These are phyloP conservation scores for Salix exigua DNA, from an alignment of 345 rosid genomes.

Conservation along the genomic window DNA sequence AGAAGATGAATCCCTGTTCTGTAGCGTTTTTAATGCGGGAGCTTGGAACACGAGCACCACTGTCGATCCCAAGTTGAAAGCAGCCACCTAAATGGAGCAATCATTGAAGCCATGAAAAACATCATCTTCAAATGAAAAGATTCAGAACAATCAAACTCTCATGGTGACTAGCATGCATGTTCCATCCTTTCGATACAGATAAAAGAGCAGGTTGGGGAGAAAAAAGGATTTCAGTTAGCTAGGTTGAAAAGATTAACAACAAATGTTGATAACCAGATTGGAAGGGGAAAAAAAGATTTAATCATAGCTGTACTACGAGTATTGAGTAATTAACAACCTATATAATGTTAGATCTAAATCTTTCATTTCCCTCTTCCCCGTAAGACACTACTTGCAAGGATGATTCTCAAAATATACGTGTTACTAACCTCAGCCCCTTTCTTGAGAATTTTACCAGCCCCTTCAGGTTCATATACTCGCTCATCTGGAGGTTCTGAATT, in stretches of 20 bases:
- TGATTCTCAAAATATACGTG: not conserved
- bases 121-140: not conserved
- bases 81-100: slow-evolving; percentile 54
- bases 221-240: not conserved
- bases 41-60: slow-evolving; percentile 94
- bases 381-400: not conserved
- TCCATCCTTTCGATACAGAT: not conserved
- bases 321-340: not conserved
- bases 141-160: not conserved
- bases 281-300: not conserved
- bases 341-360: not conserved
- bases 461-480: slow-evolving; percentile 63
- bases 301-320: not conserved
- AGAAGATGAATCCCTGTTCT: slow-evolving; percentile 35
- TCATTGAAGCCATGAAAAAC: not conserved
- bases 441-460: slow-evolving; percentile 62
- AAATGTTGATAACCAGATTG: not conserved
- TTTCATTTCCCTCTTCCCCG: not conserved
- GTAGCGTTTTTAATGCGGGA: slow-evolving; percentile 40
- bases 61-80: slow-evolving; percentile 89
- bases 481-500: slow-evolving; percentile 66
- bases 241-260: not conserved
- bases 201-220: not conserved
- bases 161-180: not conserved
- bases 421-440: slow-evolving; percentile 81